These are phyloP conservation scores for Salix purpurea DNA, from an alignment of 345 rosid species.

Conservation along the genomic window DNA sequence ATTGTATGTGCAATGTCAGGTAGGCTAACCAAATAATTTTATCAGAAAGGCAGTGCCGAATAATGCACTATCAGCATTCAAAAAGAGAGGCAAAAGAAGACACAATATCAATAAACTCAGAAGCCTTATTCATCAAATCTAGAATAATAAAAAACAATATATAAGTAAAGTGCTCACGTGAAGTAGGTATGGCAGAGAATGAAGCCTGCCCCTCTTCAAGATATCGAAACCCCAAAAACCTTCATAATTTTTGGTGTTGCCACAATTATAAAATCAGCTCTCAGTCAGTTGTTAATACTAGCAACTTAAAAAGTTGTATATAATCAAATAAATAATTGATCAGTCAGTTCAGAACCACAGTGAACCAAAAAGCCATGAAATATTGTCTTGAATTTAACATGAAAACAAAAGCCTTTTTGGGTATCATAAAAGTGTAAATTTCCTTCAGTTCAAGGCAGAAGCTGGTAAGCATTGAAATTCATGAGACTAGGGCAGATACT, in stretches of 20 bases:
- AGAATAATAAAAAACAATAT: constrained; percentile 6
- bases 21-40: neutral
- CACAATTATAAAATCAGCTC: constrained; percentile 16
- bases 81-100: neutral
- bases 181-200: constrained; percentile 22
- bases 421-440: neutral
- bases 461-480: neutral
- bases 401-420: neutral
- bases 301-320: neutral
- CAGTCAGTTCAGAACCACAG: neutral
- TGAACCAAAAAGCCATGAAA: constrained; percentile 2
- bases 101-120: neutral
- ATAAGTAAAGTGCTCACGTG: constrained; percentile 36
- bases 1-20: neutral
- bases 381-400: neutral
- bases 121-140: neutral
- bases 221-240: constrained; percentile 72
- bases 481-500: constrained; percentile 21
- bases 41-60: neutral
- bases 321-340: neutral
- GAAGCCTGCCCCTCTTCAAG: constrained; percentile 43
- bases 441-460: constrained; percentile 6
- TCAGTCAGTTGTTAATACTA: constrained; percentile 11
- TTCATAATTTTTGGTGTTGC: constrained; percentile 35
- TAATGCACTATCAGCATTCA: neutral